Base-by-base conservation (phyloP, 495 filamentous ascomycete genomes). In the Penicillium chermesinum region DNA sequence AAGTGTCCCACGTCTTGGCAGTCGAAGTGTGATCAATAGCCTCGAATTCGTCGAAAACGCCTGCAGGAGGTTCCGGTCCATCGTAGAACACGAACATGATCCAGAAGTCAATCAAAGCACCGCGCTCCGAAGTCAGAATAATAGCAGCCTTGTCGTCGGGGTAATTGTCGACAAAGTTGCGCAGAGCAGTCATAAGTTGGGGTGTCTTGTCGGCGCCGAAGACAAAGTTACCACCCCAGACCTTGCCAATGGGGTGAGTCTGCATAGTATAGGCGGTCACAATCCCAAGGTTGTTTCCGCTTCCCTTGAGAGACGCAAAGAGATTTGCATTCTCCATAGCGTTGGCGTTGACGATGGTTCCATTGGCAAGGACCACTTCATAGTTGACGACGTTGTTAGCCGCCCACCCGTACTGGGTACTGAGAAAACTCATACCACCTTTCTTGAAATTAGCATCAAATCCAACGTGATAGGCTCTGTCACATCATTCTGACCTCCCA, bases 61-160 rank as follows among this genome's bases (percentile, higher is more conserved):
- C 76, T 12, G 65, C 53, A 1, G 80, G 79, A 10, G 78, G 77
- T 41, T 73, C 64, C 0, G 76, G 71, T 2, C 78, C 80, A 39
- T 84, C 76, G 52, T 82, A 83, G 67, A 81, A 84, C n/a, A 81
- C 50, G 54, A 83, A 84, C 49, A 83, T 57, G 40, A 81, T 73
- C 76, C 78, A 82, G 20, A 74, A 64, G n/a, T 80, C 70, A 43
- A 81, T 37, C 0, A 46, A 3, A 4, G 27, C 42, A 0, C 75
- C 69, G n/a, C 75, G 63, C 53, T 81, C 73, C 0, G 73, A 63
- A 0, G 80, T 82, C 46, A 75, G 52, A 36, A 83, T 80, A 19
- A 82, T 72, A 0, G 68, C 67, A 0, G 77, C 73, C 48, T 77
- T 76, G 54, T 73, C 69, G 46, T 75, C 69, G 8, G 69, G 64